phyloP scores from a whole-genome alignment of 139 green algal genomes.

The Coccomyxa sp. region DNA sequence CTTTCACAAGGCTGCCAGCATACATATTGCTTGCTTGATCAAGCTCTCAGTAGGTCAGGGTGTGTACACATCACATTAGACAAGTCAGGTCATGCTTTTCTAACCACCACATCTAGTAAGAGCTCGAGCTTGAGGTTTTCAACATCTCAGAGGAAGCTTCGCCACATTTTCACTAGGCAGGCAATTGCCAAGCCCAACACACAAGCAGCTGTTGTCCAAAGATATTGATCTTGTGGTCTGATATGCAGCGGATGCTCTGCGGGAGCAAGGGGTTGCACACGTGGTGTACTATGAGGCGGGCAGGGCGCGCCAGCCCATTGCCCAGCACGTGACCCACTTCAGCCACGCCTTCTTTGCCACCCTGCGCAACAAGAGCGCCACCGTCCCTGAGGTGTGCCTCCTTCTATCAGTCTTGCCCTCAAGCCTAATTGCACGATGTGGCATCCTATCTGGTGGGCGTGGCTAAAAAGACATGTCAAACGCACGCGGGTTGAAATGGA shows the following conservation, averaged over 20 bases:
- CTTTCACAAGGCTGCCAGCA: too few species aligned
- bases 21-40: too few species aligned
- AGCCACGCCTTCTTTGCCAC: conserved; percentile 56
- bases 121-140: too few species aligned
- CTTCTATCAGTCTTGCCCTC: not conserved
- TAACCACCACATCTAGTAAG: too few species aligned
- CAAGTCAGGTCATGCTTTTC: too few species aligned
- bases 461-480: not conserved
- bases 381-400: conserved; percentile 34
- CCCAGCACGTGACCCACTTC: conserved; percentile 57
- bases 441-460: not conserved
- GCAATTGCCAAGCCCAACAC: not conserved
- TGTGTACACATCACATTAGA: too few species aligned
- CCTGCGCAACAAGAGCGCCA: conserved; percentile 33
- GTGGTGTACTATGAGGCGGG: conserved; percentile 48
- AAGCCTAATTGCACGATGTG: not conserved
- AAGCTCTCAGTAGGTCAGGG: too few species aligned
- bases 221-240: not conserved
- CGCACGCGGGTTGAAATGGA: not conserved
- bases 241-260: conserved; percentile 6
- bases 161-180: not conserved
- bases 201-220: not conserved
- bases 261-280: conserved; percentile 9
- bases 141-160: not conserved
- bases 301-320: conserved; percentile 9